A percentile compares a stretch with the other conserved stretches of the same genome.
Evolutionary conservation across 2,329 filamentous ascomycete genomes (phyloP).

Genomic region (Nectriaceae sp.): DNA sequence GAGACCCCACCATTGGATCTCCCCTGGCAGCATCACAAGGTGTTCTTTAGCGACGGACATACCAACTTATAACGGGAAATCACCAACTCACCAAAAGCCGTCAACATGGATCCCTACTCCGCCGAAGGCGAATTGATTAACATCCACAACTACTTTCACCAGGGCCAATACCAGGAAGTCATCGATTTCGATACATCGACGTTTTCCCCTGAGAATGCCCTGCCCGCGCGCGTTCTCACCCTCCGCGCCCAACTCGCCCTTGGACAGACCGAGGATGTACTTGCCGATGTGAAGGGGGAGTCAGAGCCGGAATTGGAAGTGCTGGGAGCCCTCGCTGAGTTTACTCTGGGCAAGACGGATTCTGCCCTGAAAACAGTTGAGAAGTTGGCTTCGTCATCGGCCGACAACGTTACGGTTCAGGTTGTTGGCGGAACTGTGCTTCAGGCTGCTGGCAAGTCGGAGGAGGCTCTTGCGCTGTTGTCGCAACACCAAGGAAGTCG

Average conservation of each 20-base stretch:
- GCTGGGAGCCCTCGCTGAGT: conserved; percentile 74
- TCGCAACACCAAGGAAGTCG: conserved; percentile 83
- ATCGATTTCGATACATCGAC: conserved; percentile 81
- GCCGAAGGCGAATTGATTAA: conserved; percentile 72
- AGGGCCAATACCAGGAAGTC: conserved; percentile 84
- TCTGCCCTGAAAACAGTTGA: conserved; percentile 65
- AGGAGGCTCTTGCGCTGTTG: conserved; percentile 80
- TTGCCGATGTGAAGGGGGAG: conserved; percentile 67
- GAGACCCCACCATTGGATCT: conserved; percentile 31
- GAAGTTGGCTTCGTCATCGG: conserved; percentile 65
- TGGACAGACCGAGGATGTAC: conserved; percentile 73
- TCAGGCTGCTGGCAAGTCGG: conserved; percentile 76
- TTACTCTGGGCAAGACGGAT: conserved; percentile 59
- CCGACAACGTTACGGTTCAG: conserved; percentile 80
- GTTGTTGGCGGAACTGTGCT: conserved; percentile 80
- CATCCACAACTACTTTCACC: conserved; percentile 70
- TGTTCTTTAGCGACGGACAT: conserved; percentile 30
- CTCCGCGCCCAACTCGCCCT: conserved; percentile 83
- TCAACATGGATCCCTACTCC: conserved; percentile 68
- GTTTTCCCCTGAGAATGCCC: conserved; percentile 76
- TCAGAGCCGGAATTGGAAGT: conserved; percentile 73
- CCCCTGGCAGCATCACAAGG: conserved; percentile 29
- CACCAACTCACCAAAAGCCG: conserved; percentile 19
- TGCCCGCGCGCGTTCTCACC: conserved; percentile 75
- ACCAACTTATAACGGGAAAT: conserved; percentile 2